Base-by-base conservation (phyloP, 495 filamentous ascomycete species). In the Aspergillus diversus region DNA sequence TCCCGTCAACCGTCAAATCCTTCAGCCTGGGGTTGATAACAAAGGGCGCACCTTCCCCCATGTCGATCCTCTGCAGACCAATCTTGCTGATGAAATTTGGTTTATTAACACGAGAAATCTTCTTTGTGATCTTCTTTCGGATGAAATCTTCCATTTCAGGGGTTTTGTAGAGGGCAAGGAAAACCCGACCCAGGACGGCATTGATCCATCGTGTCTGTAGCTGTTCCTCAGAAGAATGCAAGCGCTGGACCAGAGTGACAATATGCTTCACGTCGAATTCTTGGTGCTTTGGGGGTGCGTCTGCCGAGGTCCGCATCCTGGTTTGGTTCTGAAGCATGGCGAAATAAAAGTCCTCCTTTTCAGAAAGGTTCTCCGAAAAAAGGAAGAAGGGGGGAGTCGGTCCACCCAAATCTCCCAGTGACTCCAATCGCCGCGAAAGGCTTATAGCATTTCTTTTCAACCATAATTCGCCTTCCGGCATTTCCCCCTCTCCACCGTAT, bases 281-380 rank as follows among this genome's bases (percentile, higher is more conserved):
- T 57, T 93, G 86, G 15, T 89, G 90, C 35, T 82, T 81, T 7
- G 94, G 93, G 0, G 88, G 84, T 12, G 79, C 80, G 53, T 86
- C 80, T 17, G 80, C 74, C 7, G 81, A 77, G 47, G 84, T 75
- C 57, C 84, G 78, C 21, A 82, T 80, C 67, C 86, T 87, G 53
- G 92, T 87, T 69, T 96, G 92, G 63, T 93, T 95, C 62, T 90
- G 85, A 15, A 99, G 82, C 65, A 99, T 82, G 17, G 93, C 90
- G 73, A 96, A 91, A 73, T 99, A 99, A 78, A 99, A 98, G 66
- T 99, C 95, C 72, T 99, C 95, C 75, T 99, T 98, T 21, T 94
- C 91, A 0, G 92, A 96, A 68, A 90, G 89, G 64, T 96, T 96
- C 55, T 97, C 92, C 0, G 92, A 96, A 74, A 97, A 99, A 1